Evolutionary conservation across 495 filamentous ascomycete genomes (phyloP).

Genomic region (Aspergillus sclerotiicarbonarius): DNA sequence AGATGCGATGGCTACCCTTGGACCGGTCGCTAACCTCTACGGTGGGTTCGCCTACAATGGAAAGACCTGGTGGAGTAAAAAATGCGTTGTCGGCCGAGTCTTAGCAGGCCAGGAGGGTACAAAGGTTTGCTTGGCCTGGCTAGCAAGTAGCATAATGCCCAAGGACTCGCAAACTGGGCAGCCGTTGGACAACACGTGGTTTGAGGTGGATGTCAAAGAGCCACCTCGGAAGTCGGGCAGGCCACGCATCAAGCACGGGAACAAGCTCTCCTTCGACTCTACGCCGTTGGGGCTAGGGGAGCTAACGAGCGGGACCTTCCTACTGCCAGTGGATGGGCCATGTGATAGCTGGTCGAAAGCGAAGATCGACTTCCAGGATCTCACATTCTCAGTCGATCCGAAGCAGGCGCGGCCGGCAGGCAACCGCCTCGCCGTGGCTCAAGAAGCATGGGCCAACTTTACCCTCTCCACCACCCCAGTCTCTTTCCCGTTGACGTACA

Average conservation of each 20-base stretch:
- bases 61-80: constrained; percentile 80
- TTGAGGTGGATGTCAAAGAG: constrained; percentile 52
- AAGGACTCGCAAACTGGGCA: constrained; percentile 24
- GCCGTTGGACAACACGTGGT: constrained; percentile 59
- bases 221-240: constrained; percentile 20
- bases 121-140: constrained; percentile 78
- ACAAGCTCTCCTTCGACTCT: constrained; percentile 31
- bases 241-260: constrained; percentile 41
- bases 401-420: constrained; percentile 18
- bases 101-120: constrained; percentile 62
- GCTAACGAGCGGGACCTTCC: constrained; percentile 46
- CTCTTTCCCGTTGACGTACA: constrained; percentile 53
- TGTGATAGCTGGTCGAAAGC: constrained; percentile 9
- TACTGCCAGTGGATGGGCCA: constrained; percentile 29
- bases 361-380: constrained; percentile 18
- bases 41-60: constrained; percentile 72
- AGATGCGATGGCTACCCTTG: constrained; percentile 61
- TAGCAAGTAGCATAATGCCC: constrained; percentile 58
- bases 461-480: constrained; percentile 34
- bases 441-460: constrained; percentile 54
- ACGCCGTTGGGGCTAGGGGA: constrained; percentile 43
- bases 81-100: constrained; percentile 73
- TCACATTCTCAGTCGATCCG: constrained; percentile 26
- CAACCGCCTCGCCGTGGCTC: constrained; percentile 38
- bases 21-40: constrained; percentile 67